Percentiles rank a stretch among this genome's conserved stretches.
These are phyloP conservation scores for Termitomyces sp. DNA, from an alignment of 1,284 basidiomycete genomes.

Conservation along the genomic window DNA sequence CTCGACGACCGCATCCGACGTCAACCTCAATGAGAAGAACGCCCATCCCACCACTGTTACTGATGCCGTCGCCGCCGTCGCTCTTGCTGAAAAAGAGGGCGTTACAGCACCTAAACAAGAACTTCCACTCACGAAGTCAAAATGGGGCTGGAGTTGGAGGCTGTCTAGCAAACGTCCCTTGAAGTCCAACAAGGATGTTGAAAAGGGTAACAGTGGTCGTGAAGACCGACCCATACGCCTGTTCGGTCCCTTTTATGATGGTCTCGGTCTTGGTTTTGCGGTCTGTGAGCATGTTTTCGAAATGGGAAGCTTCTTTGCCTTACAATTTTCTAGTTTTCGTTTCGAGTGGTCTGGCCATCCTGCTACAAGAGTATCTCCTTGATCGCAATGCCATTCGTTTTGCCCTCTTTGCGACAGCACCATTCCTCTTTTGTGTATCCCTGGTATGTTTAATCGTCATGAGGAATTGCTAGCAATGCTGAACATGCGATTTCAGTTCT, in stretches of 20 bases:
- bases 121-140: constrained; percentile 17
- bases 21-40: constrained; percentile 44
- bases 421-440: constrained; percentile 70
- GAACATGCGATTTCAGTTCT: constrained; percentile 42
- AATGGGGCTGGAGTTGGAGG: constrained; percentile 41
- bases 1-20: constrained; percentile 44
- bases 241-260: constrained; percentile 77
- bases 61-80: constrained; percentile 24
- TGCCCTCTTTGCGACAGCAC: constrained; percentile 54
- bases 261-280: constrained; percentile 60
- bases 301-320: constrained; percentile 6
- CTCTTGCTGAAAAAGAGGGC: constrained; percentile 30
- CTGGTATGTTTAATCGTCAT: constrained; percentile 41
- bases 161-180: constrained; percentile 33
- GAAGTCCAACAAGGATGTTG: constrained; percentile 34
- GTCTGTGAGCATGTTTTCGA: constrained; percentile 42
- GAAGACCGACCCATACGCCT: constrained; percentile 57
- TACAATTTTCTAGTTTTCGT: constrained; percentile 48
- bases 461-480: neutral
- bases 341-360: constrained; percentile 47
- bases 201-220: constrained; percentile 41
- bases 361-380: constrained; percentile 64
- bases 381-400: constrained; percentile 65
- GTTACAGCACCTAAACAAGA: constrained; percentile 11
- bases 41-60: constrained; percentile 19